Evolutionary conservation across 495 filamentous ascomycete genomes (phyloP).

Genomic region (Aspergillus biplanus): DNA sequence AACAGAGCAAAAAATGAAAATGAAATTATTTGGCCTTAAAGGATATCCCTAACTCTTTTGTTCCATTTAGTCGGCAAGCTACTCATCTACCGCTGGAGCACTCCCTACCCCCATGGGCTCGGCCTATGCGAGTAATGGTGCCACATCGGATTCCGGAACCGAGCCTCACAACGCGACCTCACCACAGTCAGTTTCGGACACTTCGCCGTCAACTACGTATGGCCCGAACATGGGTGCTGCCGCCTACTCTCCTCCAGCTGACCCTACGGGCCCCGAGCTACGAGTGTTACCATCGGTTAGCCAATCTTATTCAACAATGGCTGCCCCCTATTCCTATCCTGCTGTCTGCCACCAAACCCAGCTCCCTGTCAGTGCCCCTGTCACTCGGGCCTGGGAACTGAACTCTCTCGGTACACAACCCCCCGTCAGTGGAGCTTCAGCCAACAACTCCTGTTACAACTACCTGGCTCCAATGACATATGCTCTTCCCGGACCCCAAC

Average conservation of each 20-base stretch:
- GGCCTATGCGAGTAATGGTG: slow-evolving; percentile 42
- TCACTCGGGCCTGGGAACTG: slow-evolving; percentile 41
- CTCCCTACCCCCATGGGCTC: slow-evolving; percentile 43
- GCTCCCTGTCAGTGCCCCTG: slow-evolving; percentile 30
- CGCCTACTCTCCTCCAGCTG: slow-evolving; percentile 34
- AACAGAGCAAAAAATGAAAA: neutral
- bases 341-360: slow-evolving; percentile 39
- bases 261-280: slow-evolving; percentile 35
- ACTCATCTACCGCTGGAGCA: slow-evolving; percentile 53
- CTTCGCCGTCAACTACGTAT: slow-evolving; percentile 39
- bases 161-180: slow-evolving; percentile 45
- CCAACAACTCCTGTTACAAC: slow-evolving; percentile 33
- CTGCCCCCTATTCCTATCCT: slow-evolving; percentile 39
- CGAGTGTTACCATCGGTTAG: slow-evolving; percentile 37
- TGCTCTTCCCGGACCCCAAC: slow-evolving; percentile 33
- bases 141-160: slow-evolving; percentile 47
- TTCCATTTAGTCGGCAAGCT: slow-evolving; percentile 50
- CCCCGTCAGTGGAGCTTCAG: slow-evolving; percentile 24
- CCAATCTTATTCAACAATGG: slow-evolving; percentile 38
- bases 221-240: slow-evolving; percentile 29
- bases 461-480: slow-evolving; percentile 45
- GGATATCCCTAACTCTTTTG: slow-evolving; percentile 20
- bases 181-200: slow-evolving; percentile 49
- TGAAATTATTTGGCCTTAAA: neutral
- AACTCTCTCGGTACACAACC: slow-evolving; percentile 30